phyloP scores from a whole-genome alignment of 2,329 filamentous ascomycete species.

The Pseudocercospora pini-densiflorae region DNA sequence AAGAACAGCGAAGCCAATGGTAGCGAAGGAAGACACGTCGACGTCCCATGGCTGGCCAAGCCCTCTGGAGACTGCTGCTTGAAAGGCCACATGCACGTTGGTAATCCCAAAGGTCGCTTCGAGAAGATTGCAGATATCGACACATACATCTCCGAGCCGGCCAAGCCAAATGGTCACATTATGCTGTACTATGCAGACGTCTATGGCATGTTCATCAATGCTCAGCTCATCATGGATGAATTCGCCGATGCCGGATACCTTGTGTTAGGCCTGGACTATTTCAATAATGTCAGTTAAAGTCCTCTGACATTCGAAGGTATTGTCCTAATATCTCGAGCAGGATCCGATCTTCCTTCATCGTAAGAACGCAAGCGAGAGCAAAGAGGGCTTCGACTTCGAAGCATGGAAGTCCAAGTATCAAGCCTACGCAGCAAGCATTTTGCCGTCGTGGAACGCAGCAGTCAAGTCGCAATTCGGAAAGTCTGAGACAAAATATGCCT shows the following conservation, averaged over 20 bases:
- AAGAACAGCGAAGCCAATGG: slow-evolving; percentile 5
- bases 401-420: slow-evolving; percentile 56
- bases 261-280: slow-evolving; percentile 30
- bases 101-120: slow-evolving; percentile 25
- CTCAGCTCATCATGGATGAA: slow-evolving; percentile 30
- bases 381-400: slow-evolving; percentile 52
- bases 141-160: slow-evolving; percentile 28
- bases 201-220: slow-evolving; percentile 32
- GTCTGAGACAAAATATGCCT: slow-evolving; percentile 44
- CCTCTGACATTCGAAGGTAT: not conserved
- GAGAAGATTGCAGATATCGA: slow-evolving; percentile 28
- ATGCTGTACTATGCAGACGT: slow-evolving; percentile 32
- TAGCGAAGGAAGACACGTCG: slow-evolving; percentile 17
- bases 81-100: slow-evolving; percentile 29
- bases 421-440: slow-evolving; percentile 48
- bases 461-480: slow-evolving; percentile 45
- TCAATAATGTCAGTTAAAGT: slow-evolving; percentile 21
- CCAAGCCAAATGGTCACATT: slow-evolving; percentile 24
- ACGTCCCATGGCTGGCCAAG: slow-evolving; percentile 25
- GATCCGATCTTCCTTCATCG: slow-evolving; percentile 29
- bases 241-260: slow-evolving; percentile 29
- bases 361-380: slow-evolving; percentile 37
- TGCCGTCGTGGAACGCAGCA: slow-evolving; percentile 51
- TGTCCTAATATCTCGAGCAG: not conserved
- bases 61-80: slow-evolving; percentile 31